Evolutionary conservation across 768 basidiomycete genomes (phyloP), one percentile per base, ranked within the genome.

Genomic region (Xerocomus potaroensis): DNA sequence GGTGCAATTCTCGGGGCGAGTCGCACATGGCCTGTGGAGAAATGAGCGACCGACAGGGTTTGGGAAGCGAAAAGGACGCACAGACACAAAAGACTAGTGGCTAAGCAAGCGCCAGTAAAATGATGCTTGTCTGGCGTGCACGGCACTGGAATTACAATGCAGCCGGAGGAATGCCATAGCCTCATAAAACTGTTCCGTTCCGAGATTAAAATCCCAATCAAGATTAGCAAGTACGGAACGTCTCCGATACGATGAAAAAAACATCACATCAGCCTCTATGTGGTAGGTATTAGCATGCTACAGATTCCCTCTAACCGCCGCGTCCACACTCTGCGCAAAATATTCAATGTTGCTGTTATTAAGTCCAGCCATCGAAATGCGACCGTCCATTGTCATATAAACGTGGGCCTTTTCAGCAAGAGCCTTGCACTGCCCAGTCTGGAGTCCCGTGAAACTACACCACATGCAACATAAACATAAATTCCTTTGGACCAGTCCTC

Each of bases 361-460:
- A 61, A 95, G 69, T 27, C 90, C 92, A 50, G 91, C 90, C 91
- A 94, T 95, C 35, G 89, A 91, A 58, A 94, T 92, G 56, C 92
- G 84, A 16, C 92, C 92, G 65, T 94, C 87, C 47, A 78, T 75
- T n/a, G 92, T 94, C 87, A 94, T 87, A 70, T 95, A 95, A 53
- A 95, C 75, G 64, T 94, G 90, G 4, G 89, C 88, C 63, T 87
- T 88, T 65, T 91, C 81, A 14, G 92, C 88, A 42, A 95, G 77
- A 5, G 75, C 77, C 59, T 86, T 85, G 54, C 88, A 88, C 56
- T 96, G 93, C 5, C 76, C 73, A 21, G 82, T 72, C 51, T 80
- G 83, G 58, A 95, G 69, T 18, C 93, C 93, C 37, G 91, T 95
- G 73, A 91, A 94, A 69, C 89, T 87, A 58, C 19, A 23, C 40